A percentile compares a stretch with the other conserved stretches of the same genome.
Evolutionary conservation across 2,329 filamentous ascomycete genomes (phyloP).

Genomic region (Xylariaceae sp.): DNA sequence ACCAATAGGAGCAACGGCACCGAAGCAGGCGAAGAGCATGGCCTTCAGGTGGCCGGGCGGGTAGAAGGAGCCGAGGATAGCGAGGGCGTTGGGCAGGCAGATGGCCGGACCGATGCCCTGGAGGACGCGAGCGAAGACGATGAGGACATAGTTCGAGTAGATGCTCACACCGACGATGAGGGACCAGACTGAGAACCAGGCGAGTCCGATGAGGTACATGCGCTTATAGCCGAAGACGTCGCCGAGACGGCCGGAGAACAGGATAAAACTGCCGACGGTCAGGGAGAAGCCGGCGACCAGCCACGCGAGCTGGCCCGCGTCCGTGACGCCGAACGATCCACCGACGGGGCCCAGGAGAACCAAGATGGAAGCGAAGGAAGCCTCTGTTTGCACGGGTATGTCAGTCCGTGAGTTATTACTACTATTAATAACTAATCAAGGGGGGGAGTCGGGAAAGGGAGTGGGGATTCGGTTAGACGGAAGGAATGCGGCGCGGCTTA

Average conservation of each 20-base stretch:
- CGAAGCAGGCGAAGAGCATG: conserved; percentile 30
- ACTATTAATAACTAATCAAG: too few species aligned
- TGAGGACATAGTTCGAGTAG: conserved; percentile 33
- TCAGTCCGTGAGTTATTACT: neutral
- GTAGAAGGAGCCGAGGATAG: conserved; percentile 42
- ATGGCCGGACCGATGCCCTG: conserved; percentile 48
- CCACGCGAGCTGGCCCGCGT: conserved; percentile 40
- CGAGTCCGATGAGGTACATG: conserved; percentile 42
- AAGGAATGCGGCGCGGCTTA: conserved; percentile 5
- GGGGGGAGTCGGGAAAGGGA: neutral
- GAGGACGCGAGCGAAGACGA: conserved; percentile 40
- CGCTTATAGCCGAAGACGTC: conserved; percentile 45
- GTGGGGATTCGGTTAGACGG: neutral
- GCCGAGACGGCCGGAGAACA: conserved; percentile 44
- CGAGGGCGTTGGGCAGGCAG: conserved; percentile 48
- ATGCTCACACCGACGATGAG: conserved; percentile 39
- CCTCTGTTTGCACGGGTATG: conserved; percentile 7
- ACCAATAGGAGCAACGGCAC: conserved; percentile 27
- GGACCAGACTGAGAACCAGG: conserved; percentile 45
- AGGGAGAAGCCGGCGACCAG: conserved; percentile 43
- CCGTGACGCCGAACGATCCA: conserved; percentile 35
- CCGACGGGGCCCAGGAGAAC: conserved; percentile 38
- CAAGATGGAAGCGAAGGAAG: conserved; percentile 15
- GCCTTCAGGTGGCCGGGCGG: conserved; percentile 35
- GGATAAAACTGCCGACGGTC: conserved; percentile 46